These are phyloP conservation scores for Sphagnum tenellum DNA, from an alignment of 225 moss, liverwort and hornwort genomes.

Conservation along the genomic window DNA sequence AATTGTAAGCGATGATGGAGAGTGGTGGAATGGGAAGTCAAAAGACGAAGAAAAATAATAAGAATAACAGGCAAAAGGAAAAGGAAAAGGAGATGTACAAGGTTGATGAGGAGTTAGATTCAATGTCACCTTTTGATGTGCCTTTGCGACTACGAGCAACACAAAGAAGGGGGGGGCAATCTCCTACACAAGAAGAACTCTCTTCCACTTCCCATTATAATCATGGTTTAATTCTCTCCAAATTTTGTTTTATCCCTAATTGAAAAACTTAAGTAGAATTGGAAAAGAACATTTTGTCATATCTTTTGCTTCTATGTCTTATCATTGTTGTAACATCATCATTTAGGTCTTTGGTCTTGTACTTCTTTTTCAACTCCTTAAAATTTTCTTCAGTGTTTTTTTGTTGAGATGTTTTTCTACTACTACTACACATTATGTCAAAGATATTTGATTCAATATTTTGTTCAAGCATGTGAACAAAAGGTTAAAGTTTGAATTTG, in stretches of 20 bases:
- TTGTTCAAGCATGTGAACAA: not conserved
- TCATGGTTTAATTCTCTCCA: not conserved
- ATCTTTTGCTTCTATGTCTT: not conserved
- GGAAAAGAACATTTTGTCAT: not conserved
- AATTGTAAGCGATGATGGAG: too few species aligned
- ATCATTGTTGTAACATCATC: too few species aligned
- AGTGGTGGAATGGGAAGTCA: too few species aligned
- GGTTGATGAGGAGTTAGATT: not conserved
- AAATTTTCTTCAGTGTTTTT: not conserved
- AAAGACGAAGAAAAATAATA: too few species aligned
- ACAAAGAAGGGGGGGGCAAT: not conserved
- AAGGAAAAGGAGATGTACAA: not conserved
- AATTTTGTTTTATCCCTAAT: not conserved
- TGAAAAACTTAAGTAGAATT: not conserved
- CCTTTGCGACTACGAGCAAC: conserved; percentile 1
- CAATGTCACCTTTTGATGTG: conserved; percentile 1
- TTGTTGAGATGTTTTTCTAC: not conserved
- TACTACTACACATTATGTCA: not conserved
- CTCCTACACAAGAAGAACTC: not conserved
- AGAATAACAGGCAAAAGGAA: too few species aligned
- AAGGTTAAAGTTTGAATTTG: too few species aligned
- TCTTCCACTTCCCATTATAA: conserved; percentile 1
- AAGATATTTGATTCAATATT: not conserved
- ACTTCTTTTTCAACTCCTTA: not conserved
- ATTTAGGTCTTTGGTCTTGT: too few species aligned